Evolutionary conservation across 2,329 filamentous ascomycete genomes (phyloP).

Genomic region (Monosporascus sp.): DNA sequence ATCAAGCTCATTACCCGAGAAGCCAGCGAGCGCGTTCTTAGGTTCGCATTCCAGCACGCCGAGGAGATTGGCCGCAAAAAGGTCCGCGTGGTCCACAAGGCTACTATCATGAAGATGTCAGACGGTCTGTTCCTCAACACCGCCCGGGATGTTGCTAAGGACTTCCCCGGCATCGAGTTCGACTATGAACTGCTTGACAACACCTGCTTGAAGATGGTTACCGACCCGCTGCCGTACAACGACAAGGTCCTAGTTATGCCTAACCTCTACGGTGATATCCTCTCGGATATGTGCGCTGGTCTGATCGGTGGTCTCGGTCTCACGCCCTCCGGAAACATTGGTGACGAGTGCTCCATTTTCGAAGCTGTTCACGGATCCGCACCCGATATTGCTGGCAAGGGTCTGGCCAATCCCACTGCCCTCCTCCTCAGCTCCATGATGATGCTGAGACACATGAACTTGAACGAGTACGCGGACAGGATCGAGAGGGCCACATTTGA

Average conservation of each 20-base stretch:
- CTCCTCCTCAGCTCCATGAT: constrained; percentile 94
- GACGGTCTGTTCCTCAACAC: constrained; percentile 96
- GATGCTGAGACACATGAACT: constrained; percentile 99
- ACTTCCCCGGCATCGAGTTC: constrained; percentile 93
- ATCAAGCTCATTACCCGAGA: constrained; percentile 99
- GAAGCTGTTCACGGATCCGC: constrained; percentile 98
- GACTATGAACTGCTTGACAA: constrained; percentile 98
- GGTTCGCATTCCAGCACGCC: constrained; percentile 98
- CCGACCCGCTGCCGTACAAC: constrained; percentile 93
- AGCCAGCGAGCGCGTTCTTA: constrained; percentile 90
- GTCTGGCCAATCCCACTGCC: constrained; percentile 93
- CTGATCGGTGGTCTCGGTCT: constrained; percentile 96
- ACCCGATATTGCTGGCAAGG: constrained; percentile 93
- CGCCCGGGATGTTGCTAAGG: constrained; percentile 80
- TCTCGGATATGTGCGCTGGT: constrained; percentile 99
- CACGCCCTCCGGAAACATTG: constrained; percentile 97
- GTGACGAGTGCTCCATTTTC: constrained; percentile 98
- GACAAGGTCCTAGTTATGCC: constrained; percentile 98
- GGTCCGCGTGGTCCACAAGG: constrained; percentile 98
- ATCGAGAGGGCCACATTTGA: constrained; percentile 96
- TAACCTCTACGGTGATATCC: constrained; percentile 98
- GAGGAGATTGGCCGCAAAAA: constrained; percentile 89
- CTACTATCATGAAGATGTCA: constrained; percentile 99
- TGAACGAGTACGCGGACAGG: constrained; percentile 74
- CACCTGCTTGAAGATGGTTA: constrained; percentile 98